phyloP scores from a whole-genome alignment of 352 stramenopile genomes.

The Phytopythium boreale region DNA sequence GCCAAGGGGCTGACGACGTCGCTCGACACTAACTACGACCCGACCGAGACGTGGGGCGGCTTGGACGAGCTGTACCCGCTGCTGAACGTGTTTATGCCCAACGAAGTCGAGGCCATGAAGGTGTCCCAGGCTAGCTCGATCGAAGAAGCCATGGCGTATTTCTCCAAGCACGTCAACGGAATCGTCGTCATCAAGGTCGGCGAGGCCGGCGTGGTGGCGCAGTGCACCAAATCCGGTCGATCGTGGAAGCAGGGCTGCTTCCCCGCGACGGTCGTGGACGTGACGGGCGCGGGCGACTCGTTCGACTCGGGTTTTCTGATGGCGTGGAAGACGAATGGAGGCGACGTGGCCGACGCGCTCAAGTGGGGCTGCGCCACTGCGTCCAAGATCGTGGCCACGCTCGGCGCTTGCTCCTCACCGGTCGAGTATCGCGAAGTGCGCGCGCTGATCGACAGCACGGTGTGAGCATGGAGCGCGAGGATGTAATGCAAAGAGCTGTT shows the following conservation, averaged over 20 bases:
- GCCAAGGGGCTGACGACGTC: slow-evolving; percentile 69
- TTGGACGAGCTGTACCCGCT: slow-evolving; percentile 61
- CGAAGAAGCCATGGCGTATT: slow-evolving; percentile 53
- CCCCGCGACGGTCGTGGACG: slow-evolving; percentile 60
- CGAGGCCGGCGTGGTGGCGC: slow-evolving; percentile 49
- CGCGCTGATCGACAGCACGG: slow-evolving; percentile 19
- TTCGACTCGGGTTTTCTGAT: slow-evolving; percentile 82
- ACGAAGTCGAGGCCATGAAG: slow-evolving; percentile 78
- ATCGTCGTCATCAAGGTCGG: slow-evolving; percentile 75
- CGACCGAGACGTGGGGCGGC: slow-evolving; percentile 55
- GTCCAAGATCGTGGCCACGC: slow-evolving; percentile 46
- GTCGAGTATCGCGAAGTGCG: slow-evolving; percentile 47
- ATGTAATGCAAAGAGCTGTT: not conserved
- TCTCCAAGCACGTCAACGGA: slow-evolving; percentile 33
- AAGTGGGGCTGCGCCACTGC: slow-evolving; percentile 68
- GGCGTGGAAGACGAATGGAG: slow-evolving; percentile 54
- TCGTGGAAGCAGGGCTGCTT: slow-evolving; percentile 52
- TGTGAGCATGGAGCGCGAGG: not conserved
- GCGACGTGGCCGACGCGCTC: slow-evolving; percentile 48
- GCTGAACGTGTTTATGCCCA: slow-evolving; percentile 81
- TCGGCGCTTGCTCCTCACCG: slow-evolving; percentile 51
- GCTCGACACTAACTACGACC: slow-evolving; percentile 86
- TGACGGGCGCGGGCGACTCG: slow-evolving; percentile 80
- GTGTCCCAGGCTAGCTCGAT: slow-evolving; percentile 46
- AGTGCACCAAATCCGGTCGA: slow-evolving; percentile 35